Evolutionary conservation across 345 rosid species (phyloP).

Genomic region (Xanthoceras sorbifolium): DNA sequence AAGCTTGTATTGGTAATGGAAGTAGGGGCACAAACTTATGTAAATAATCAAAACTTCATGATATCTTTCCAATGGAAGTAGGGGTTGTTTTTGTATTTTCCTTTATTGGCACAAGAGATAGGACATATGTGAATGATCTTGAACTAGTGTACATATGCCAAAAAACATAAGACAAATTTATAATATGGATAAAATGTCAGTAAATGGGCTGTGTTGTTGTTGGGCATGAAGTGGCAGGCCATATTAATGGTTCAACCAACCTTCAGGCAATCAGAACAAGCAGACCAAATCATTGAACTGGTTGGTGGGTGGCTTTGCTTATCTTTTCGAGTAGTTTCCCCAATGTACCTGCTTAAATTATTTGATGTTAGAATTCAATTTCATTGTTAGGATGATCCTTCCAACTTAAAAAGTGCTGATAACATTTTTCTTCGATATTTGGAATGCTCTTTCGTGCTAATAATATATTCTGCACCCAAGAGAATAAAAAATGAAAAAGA

Average conservation of each 20-base stretch:
- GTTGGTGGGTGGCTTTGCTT: conserved; percentile 6
- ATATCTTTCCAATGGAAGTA: not conserved
- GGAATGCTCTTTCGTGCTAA: too few relatives aligned
- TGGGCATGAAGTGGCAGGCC: not conserved
- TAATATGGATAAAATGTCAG: too few relatives aligned
- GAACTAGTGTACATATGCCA: not conserved
- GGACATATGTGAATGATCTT: not conserved
- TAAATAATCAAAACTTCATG: not conserved
- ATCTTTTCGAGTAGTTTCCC: not conserved
- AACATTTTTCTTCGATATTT: too few relatives aligned
- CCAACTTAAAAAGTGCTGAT: too few relatives aligned
- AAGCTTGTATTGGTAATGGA: conserved; percentile 1
- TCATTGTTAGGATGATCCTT: too few relatives aligned
- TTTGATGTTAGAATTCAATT: too few relatives aligned
- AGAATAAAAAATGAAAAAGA: too few relatives aligned
- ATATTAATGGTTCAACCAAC: not conserved
- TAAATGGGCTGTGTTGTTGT: too few relatives aligned
- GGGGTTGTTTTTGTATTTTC: not conserved
- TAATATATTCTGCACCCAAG: too few relatives aligned
- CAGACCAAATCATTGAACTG: not conserved
- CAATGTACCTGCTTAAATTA: too few relatives aligned
- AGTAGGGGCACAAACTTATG: not conserved
- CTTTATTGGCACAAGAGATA: not conserved
- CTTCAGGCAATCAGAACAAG: not conserved
- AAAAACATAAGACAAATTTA: too few relatives aligned